Base-by-base conservation (phyloP, 1,284 basidiomycete species). In the Ganoderma boninense region DNA sequence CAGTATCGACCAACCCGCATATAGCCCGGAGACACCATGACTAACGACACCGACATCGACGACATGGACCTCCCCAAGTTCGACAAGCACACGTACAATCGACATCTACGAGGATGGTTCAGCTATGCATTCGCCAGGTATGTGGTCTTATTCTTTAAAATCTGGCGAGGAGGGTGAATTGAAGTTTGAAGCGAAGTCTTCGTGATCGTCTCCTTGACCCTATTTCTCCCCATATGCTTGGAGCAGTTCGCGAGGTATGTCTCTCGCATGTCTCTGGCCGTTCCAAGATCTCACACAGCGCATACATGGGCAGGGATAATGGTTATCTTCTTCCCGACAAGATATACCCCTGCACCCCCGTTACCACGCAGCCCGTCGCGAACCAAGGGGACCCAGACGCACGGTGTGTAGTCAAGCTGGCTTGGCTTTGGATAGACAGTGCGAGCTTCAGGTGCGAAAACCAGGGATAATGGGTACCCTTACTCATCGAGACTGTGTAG, bases 391-490 rank as follows among this genome's bases (percentile, higher is more conserved):
- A 74, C 14, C 23, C 81, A 20, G 85, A 80, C 13, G 69, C 70
- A 35, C 85, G 92, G 38, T 95, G 93, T 78, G 92, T 90, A 1
- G 92, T 95, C 63, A 90, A 90, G 78, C 82, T 95, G 68, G 92
- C 88, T 0, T 93, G 94, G 86, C 70, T 84, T 1, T 96, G 95
- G 95, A 87, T 97, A 62, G 95, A 97, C 78, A 95, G 87, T 18
- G 94, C 95, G 1, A 95, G 93, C 75, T 96, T 96, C 81, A 96
- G 94, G 95, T 94, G 66, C 63, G 40, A 1, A 5, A 1, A 43
- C 42, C 29, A 3, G 4, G 32, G 23, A n/a, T n/a, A n/a, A 8
- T 23, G n/a, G 16, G 23, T 10, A 10, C 1, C 14, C 14, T 1
- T 6, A 11, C 40, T 61, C 44, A 46, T 18, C 69, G 75, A 23